Percentiles rank a stretch among this genome's conserved stretches.
Conservation (phyloP, 1,284 basidiomycete genomes). For the Ustilago nuda region DNA sequence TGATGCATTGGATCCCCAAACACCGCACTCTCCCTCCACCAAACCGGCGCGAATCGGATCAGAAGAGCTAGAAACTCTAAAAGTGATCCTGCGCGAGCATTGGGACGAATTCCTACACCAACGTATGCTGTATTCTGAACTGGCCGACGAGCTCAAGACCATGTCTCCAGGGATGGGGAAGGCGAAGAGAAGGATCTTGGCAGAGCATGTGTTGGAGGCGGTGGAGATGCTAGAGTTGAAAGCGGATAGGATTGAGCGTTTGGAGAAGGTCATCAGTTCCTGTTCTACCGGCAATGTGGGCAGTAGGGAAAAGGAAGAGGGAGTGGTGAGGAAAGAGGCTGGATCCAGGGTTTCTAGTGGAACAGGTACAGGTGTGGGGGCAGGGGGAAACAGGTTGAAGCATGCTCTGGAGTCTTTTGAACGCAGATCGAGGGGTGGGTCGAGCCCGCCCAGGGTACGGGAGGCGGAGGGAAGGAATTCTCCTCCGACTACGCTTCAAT, state of each 20-base stretch:
- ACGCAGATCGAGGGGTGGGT: background rate
- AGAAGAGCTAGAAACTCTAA: constrained; percentile 17
- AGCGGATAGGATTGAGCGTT: constrained; percentile 58
- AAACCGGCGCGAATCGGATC: background rate
- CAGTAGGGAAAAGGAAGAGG: background rate
- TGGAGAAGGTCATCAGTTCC: constrained; percentile 29
- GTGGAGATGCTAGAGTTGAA: constrained; percentile 64
- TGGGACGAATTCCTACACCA: constrained; percentile 66
- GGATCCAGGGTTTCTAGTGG: constrained; percentile 18
- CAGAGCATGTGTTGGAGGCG: constrained; percentile 62
- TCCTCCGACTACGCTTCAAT: constrained; percentile 27
- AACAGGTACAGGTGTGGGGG: constrained; percentile 5
- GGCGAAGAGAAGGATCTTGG: constrained; percentile 56
- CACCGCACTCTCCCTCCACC: background rate
- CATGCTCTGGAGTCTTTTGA: constrained; percentile 32
- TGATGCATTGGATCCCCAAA: constrained; percentile 11
- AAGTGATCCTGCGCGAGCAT: constrained; percentile 54
- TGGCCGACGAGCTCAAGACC: constrained; percentile 66
- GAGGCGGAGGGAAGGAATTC: constrained; percentile 15
- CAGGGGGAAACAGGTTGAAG: constrained; percentile 25
- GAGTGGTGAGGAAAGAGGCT: constrained; percentile 16
- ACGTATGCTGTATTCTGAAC: constrained; percentile 61
- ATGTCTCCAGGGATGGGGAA: constrained; percentile 57
- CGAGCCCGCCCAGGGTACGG: background rate
- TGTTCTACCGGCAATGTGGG: background rate